Evolutionary conservation across 306 rosid genomes (phyloP).

Genomic region (Glycine tomentella): DNA sequence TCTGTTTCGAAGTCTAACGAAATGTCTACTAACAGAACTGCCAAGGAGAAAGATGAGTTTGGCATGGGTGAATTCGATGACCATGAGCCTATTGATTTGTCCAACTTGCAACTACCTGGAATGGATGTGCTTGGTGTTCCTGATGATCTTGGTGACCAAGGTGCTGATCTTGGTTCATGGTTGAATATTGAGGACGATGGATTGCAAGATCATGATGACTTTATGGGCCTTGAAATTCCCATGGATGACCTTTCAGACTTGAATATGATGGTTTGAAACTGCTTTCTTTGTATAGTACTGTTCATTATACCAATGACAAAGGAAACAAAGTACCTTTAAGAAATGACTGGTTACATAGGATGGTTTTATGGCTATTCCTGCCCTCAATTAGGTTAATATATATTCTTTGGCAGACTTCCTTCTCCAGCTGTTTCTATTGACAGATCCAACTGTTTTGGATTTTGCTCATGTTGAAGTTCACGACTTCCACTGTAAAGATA

Average conservation of each 20-base stretch:
- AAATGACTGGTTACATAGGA: constrained; percentile 64
- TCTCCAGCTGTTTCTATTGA: constrained; percentile 69
- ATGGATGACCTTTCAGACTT: constrained; percentile 98
- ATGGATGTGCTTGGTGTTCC: constrained; percentile 82
- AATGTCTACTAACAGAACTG: constrained; percentile 53
- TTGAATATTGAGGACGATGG: constrained; percentile 89
- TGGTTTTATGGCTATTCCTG: constrained; percentile 61
- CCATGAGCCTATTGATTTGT: constrained; percentile 75
- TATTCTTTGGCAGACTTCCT: constrained; percentile 83
- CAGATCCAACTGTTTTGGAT: constrained; percentile 69
- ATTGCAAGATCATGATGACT: constrained; percentile 85
- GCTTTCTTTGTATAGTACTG: constrained; percentile 81
- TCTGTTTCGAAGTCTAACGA: constrained; percentile 69
- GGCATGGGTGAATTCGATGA: constrained; percentile 69
- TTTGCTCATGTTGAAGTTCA: constrained; percentile 67
- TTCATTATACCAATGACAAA: constrained; percentile 82
- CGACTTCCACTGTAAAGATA: constrained; percentile 75
- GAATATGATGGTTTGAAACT: constrained; percentile 93
- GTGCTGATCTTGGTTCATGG: constrained; percentile 92
- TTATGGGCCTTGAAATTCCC: constrained; percentile 96
- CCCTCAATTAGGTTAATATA: constrained; percentile 77
- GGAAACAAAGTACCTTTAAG: constrained; percentile 70
- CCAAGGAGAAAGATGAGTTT: constrained; percentile 65
- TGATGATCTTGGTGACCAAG: constrained; percentile 77
- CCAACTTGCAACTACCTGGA: constrained; percentile 80